These are phyloP conservation scores for Fomitopsis pulvina DNA, from an alignment of 768 basidiomycete species.

Conservation along the genomic window DNA sequence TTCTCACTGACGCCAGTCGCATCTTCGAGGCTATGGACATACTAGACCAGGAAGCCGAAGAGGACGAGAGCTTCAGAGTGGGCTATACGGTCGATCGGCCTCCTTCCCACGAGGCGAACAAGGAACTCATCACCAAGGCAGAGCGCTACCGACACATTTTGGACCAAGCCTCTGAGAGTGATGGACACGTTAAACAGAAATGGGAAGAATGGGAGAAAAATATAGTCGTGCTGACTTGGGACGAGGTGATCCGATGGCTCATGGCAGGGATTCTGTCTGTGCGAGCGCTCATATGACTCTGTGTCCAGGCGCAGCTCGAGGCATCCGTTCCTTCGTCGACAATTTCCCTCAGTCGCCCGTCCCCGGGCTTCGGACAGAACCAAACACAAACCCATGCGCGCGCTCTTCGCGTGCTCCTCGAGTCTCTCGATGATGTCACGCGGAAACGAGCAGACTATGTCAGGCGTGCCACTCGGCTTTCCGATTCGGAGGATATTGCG, in stretches of 20 bases:
- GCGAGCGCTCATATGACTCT: not conserved
- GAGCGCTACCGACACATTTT: constrained; percentile 69
- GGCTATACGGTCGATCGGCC: constrained; percentile 41
- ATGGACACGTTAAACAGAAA: constrained; percentile 69
- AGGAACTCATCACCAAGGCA: constrained; percentile 63
- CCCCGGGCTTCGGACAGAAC: not conserved
- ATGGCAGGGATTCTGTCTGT: not conserved
- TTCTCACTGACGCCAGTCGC: not conserved
- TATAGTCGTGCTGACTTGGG: constrained; percentile 65
- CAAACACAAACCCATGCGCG: constrained; percentile 57
- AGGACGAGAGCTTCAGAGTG: constrained; percentile 66
- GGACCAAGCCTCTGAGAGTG: constrained; percentile 64
- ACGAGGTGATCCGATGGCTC: constrained; percentile 36
- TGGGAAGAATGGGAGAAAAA: constrained; percentile 85
- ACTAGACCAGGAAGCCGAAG: constrained; percentile 84
- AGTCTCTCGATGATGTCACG: constrained; percentile 71
- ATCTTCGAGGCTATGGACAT: constrained; percentile 65
- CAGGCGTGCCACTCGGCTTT: constrained; percentile 53
- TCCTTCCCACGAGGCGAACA: constrained; percentile 77
- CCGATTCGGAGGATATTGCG: constrained; percentile 68
- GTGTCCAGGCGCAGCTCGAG: constrained; percentile 54
- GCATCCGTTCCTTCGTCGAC: constrained; percentile 64
- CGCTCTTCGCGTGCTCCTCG: constrained; percentile 65
- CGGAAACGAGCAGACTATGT: constrained; percentile 56
- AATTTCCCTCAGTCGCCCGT: constrained; percentile 12